phyloP scores from a whole-genome alignment of 2,329 filamentous ascomycete genomes.

The Ilyonectria robusta region DNA sequence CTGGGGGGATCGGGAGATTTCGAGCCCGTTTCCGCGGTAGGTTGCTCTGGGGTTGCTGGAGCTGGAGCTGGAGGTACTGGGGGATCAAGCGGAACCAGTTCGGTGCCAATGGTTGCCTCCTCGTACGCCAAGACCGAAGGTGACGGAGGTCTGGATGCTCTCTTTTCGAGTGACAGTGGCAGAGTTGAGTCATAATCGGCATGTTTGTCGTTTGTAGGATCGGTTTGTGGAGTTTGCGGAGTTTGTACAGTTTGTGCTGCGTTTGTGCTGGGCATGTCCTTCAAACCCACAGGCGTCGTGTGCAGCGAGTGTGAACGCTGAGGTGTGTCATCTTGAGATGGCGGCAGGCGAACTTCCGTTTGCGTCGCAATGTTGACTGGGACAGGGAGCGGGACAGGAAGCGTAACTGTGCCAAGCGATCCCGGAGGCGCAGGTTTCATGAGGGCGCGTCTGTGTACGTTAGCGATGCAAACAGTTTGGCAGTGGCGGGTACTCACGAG shows the following conservation, averaged over 20 bases:
- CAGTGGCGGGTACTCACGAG: slow-evolving; percentile 42
- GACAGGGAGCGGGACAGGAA: slow-evolving; percentile 2
- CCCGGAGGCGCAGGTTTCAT: slow-evolving; percentile 47
- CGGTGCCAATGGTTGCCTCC: slow-evolving; percentile 22
- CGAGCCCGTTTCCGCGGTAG: background rate
- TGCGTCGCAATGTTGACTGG: background rate
- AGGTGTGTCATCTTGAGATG: slow-evolving; percentile 10
- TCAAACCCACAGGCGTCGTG: background rate
- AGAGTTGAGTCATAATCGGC: background rate
- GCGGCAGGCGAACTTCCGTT: background rate
- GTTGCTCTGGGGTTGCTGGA: background rate
- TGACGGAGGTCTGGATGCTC: slow-evolving; percentile 16
- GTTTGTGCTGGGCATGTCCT: background rate
- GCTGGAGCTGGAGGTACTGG: background rate
- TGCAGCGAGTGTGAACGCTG: background rate
- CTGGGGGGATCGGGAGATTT: background rate
- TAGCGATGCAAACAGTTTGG: slow-evolving; percentile 2
- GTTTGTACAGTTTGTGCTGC: background rate
- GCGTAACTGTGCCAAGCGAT: slow-evolving; percentile 22
- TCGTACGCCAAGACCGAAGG: slow-evolving; percentile 12
- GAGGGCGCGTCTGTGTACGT: slow-evolving; percentile 44
- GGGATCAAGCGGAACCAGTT: background rate
- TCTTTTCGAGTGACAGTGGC: background rate
- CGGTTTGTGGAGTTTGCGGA: background rate
- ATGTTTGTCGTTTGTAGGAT: background rate